These are phyloP conservation scores for Dimocarpus longan DNA, from an alignment of 345 rosid genomes.

Conservation along the genomic window DNA sequence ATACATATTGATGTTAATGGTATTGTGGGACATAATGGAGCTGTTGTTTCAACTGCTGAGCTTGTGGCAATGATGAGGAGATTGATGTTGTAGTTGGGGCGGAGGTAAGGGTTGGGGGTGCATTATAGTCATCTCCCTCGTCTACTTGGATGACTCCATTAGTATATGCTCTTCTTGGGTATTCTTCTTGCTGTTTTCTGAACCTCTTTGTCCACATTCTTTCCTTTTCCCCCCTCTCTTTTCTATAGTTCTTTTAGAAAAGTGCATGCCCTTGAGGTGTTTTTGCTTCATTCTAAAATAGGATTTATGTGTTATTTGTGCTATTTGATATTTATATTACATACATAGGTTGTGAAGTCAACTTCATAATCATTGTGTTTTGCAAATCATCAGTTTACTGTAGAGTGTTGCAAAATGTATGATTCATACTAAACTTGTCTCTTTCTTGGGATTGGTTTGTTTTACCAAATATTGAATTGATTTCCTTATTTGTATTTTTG, in stretches of 20 bases:
- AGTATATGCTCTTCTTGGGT: not conserved
- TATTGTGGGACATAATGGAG: not conserved
- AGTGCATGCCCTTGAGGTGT: too few species aligned
- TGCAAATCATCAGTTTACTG: too few species aligned
- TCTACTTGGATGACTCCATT: not conserved
- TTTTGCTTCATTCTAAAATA: too few species aligned
- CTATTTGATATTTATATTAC: too few species aligned
- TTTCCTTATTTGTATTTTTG: not conserved
- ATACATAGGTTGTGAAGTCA: not conserved
- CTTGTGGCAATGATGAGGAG: not conserved
- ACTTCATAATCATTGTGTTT: not conserved
- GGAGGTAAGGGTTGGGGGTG: too few species aligned
- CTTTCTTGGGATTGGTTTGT: not conserved
- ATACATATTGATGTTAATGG: not conserved
- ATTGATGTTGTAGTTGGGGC: not conserved
- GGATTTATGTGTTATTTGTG: too few species aligned
- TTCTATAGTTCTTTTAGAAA: not conserved
- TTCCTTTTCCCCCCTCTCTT: not conserved
- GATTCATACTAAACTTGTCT: not conserved
- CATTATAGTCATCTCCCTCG: too few species aligned
- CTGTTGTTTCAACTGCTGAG: not conserved
- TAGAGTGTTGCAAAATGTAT: not conserved
- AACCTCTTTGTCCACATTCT: not conserved
- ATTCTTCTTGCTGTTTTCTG: not conserved
- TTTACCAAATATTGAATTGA: not conserved